Conservation (phyloP, 2,329 filamentous ascomycete genomes). For the Fusarium torulosum region DNA sequence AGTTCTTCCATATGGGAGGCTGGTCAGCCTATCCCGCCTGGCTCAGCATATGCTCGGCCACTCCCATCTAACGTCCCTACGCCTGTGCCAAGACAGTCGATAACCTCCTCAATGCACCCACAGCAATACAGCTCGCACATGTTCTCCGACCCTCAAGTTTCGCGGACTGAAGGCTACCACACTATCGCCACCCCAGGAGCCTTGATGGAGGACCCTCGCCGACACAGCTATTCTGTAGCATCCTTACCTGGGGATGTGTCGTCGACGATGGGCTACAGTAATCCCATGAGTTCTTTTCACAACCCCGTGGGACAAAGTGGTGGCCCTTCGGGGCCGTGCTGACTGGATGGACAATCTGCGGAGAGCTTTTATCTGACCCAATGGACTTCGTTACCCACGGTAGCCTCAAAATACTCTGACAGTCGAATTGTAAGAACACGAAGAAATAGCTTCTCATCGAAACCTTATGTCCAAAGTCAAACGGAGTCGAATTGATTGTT, state of each 20-base stretch:
- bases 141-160: slow-evolving; percentile 38
- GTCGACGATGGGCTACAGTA: slow-evolving; percentile 44
- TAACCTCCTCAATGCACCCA: slow-evolving; percentile 41
- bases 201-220: slow-evolving; percentile 44
- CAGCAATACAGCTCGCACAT: slow-evolving; percentile 44
- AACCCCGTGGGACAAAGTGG: slow-evolving; percentile 35
- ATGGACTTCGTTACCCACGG: slow-evolving; percentile 4
- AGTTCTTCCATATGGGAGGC: slow-evolving; percentile 53
- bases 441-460: background rate
- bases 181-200: slow-evolving; percentile 36
- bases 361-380: slow-evolving; percentile 12
- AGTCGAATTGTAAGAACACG: background rate
- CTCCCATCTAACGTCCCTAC: slow-evolving; percentile 43
- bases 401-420: slow-evolving; percentile 6
- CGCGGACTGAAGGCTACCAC: slow-evolving; percentile 42
- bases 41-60: slow-evolving; percentile 47
- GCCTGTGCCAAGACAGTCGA: slow-evolving; percentile 39
- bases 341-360: slow-evolving; percentile 30
- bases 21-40: slow-evolving; percentile 44
- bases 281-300: slow-evolving; percentile 45
- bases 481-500: background rate
- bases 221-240: slow-evolving; percentile 44
- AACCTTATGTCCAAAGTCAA: background rate
- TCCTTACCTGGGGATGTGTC: slow-evolving; percentile 40
- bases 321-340: slow-evolving; percentile 43